Percentiles rank a stretch among this genome's conserved stretches.
phyloP scores from a whole-genome alignment of 2,329 filamentous ascomycete species.

The Macrophomina pseudophaseolina region DNA sequence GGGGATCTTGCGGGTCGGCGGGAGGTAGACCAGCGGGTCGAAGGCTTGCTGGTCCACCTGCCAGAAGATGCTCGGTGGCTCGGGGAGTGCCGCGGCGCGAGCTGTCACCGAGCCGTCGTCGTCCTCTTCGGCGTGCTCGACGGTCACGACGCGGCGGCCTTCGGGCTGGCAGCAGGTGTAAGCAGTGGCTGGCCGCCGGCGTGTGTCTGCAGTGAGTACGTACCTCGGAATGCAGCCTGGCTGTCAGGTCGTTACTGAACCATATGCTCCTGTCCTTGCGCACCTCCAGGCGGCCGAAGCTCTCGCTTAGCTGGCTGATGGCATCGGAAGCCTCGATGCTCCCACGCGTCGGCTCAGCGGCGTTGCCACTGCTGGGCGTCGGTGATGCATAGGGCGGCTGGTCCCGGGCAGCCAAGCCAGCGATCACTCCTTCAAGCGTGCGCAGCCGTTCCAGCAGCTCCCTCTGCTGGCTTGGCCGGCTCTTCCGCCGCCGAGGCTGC shows the following conservation, averaged over 20 bases:
- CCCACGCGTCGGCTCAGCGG: too few relatives aligned
- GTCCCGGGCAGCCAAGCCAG: not conserved
- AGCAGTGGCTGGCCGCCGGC: not conserved
- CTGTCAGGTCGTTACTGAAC: not conserved
- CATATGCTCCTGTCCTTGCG: not conserved
- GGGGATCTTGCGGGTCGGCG: not conserved
- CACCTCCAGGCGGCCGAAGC: not conserved
- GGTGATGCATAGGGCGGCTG: not conserved
- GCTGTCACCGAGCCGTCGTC: not conserved
- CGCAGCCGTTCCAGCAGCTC: not conserved
- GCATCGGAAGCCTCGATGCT: not conserved
- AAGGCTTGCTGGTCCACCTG: not conserved
- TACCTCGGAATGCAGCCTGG: not conserved
- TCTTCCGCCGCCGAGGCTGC: not conserved
- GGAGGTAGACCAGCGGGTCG: not conserved
- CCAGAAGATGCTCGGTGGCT: not conserved
- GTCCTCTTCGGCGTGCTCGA: not conserved
- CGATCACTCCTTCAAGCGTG: not conserved
- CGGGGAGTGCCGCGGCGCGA: too few relatives aligned
- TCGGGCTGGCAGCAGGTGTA: not conserved
- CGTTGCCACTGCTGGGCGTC: not conserved
- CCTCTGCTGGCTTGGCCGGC: not conserved
- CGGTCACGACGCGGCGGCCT: not conserved
- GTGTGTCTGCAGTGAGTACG: not conserved
- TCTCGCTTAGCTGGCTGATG: not conserved